phyloP scores from a whole-genome alignment of 495 filamentous ascomycete species.

The Astrothelium subdiscretum region DNA sequence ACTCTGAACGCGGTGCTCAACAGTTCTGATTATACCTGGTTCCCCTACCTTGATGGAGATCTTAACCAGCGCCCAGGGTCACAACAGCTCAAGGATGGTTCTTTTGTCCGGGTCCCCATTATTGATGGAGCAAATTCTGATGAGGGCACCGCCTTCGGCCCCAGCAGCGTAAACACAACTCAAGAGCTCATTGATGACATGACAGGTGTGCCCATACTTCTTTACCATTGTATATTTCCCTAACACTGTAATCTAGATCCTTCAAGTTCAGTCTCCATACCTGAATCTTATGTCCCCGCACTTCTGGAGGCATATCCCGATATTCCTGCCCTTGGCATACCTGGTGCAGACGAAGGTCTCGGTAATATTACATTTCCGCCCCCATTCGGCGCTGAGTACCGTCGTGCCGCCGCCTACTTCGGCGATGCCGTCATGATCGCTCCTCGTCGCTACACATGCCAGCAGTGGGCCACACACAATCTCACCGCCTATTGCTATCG shows the following conservation, averaged over 20 bases:
- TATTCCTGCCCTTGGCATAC: slow-evolving; percentile 18
- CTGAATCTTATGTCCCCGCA: slow-evolving; percentile 25
- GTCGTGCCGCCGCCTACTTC: slow-evolving; percentile 40
- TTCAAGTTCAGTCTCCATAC: slow-evolving; percentile 38
- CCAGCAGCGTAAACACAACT: slow-evolving; percentile 34
- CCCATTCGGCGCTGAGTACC: slow-evolving; percentile 38
- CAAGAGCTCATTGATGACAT: slow-evolving; percentile 30
- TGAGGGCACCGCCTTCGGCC: slow-evolving; percentile 50
- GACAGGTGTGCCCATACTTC: slow-evolving; percentile 9
- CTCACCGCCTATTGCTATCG: slow-evolving; percentile 50
- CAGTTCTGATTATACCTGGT: slow-evolving; percentile 28
- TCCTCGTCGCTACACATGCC: slow-evolving; percentile 42
- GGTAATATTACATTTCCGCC: slow-evolving; percentile 9
- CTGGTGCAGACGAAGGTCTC: slow-evolving; percentile 12
- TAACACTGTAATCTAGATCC: not conserved
- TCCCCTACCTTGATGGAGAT: slow-evolving; percentile 42
- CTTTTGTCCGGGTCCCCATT: slow-evolving; percentile 47
- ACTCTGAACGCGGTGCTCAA: slow-evolving; percentile 45
- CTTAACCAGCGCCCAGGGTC: slow-evolving; percentile 28
- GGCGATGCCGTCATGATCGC: slow-evolving; percentile 45
- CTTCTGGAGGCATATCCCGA: slow-evolving; percentile 32
- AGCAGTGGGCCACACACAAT: slow-evolving; percentile 36
- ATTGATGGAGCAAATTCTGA: slow-evolving; percentile 50
- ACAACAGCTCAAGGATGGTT: slow-evolving; percentile 27
- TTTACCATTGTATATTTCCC: slow-evolving; percentile 15